phyloP scores from a whole-genome alignment of 129 eudicot species.

The Calendula officinalis region DNA sequence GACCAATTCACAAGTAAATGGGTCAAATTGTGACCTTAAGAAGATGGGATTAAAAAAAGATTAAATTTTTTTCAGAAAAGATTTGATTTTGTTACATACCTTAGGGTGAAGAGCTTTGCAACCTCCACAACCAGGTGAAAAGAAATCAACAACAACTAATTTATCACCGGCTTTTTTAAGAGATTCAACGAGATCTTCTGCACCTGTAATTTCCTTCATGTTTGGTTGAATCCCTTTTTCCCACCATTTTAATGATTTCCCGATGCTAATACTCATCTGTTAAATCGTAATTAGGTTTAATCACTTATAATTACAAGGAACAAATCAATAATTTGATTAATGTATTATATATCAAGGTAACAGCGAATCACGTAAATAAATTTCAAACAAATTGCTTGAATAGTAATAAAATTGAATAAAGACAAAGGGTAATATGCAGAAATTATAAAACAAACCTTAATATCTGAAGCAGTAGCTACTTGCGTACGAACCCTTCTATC shows the following conservation, averaged over 20 bases:
- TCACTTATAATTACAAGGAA: constrained; percentile 8
- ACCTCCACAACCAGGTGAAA: constrained; percentile 88
- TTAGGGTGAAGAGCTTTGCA: constrained; percentile 90
- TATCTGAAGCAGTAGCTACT: constrained; percentile 19
- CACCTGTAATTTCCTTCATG: constrained; percentile 63
- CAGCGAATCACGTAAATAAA: no score
- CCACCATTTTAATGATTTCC: constrained; percentile 73
- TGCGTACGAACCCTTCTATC: constrained; percentile 16
- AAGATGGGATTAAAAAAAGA: no score
- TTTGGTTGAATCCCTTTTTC: constrained; percentile 66
- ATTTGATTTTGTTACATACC: constrained; percentile 30
- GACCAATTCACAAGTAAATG: no score
- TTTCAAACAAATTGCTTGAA: no score
- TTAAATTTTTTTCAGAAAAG: no score
- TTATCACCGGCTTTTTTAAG: constrained; percentile 57
- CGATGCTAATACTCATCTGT: constrained; percentile 56
- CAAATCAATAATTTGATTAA: neutral
- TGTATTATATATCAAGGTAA: no score
- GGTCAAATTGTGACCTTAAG: no score
- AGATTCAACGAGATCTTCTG: constrained; percentile 70
- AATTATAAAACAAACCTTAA: constrained; percentile 24
- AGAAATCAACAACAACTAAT: constrained; percentile 67
- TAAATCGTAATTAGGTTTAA: constrained; percentile 7
- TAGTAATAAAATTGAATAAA: neutral
- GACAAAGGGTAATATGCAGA: neutral